Base-by-base conservation (phyloP, 352 stramenopile genomes). In the Pythium aquatile region DNA sequence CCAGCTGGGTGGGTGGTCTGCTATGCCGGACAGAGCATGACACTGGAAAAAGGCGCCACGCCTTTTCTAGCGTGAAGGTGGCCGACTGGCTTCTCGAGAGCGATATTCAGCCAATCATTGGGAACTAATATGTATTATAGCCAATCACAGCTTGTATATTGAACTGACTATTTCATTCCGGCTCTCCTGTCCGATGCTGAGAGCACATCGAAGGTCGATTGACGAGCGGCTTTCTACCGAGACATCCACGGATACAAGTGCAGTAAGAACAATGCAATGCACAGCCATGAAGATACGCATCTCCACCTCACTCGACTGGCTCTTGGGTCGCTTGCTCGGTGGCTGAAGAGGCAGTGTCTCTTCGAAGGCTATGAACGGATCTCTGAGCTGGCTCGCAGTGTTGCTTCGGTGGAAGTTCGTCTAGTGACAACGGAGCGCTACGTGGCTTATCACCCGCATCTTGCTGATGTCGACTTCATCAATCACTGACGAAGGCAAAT, bases 311-410 rank as follows among this genome's bases (percentile, higher is more conserved):
- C 7, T 16, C 14, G 8, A 40, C 40, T 48, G 40, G 40, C 40
- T 48, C 40, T 48, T 48, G 14, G 6, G 4, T 48, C 14, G n/a
- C 4, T 48, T 26, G 40, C 16, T 48, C 16, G 40, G 14, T 48
- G 14, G 40, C 8, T 53, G 20, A 11, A 53, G 46, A 53, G 46
- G 46, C 46, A 53, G 46, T 53, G 46, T 32, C 46, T 53, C 46
- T 32, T 53, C 20, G 46, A 13, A 20, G 26, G 40, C 40, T 13
- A 46, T 46, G 39, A 16, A 5, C 39, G 5, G 20, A 16, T 14
- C 10, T 33, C 10, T 24, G 10, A 20, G 13, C 42, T 48, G 14
- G 10, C n/a, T 48, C 16, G 16, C 14, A 6, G 3, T 17, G 42
- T 48, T 10, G 35, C 7, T 14, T 11, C 35, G 10, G 8, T 1